Evolutionary conservation across 345 rosid genomes (phyloP), one percentile per base, ranked within the genome.

Genomic region (Firmiana major): DNA sequence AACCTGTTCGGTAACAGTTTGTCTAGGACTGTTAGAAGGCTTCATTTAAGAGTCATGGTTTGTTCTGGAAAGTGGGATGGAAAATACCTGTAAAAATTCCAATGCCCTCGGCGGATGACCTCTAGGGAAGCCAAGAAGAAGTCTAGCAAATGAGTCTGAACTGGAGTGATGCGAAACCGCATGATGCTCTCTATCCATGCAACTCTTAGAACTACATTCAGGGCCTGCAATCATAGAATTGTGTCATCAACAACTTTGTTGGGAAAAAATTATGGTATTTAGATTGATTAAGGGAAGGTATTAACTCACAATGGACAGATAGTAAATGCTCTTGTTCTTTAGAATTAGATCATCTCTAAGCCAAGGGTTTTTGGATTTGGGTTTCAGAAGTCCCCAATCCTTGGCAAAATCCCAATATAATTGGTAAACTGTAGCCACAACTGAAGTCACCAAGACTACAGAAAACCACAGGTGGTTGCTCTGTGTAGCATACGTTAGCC

Each of bases 71-170:
- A 2, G 19, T 17, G 31, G 21, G 64, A 67, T 9, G 15, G 72
- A 55, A 80, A 42, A 74, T 82, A 94, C 99, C 99, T 88, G 88
- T 96, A 94, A 63, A 94, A 96, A 81, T 94, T 96, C 99, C 99
- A 94, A 28, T 96, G 99, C 46, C 99, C 99, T 73, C 99, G 81
- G 4, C 97, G 85, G 68, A 92, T 89, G 64, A 96, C 97, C 86
- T 96, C 99, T 45, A 90, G 79, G 0, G 97, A 92, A 15, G 99
- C 99, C 82, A 96, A 72, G 82, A 88, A 85, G 82, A 96, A 94
- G 57, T 94, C 98, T 58, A 96, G 79, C 86, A 94, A 77, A 38
- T 85, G 85, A 16, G 91, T 85, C 82, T 90, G 89, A 4, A 91
- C 83, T 6, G 43, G 84, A 72, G 31, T 86, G 46, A 84, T 76